phyloP scores from a whole-genome alignment of 495 filamentous ascomycete species.

The Xylaria venustula region DNA sequence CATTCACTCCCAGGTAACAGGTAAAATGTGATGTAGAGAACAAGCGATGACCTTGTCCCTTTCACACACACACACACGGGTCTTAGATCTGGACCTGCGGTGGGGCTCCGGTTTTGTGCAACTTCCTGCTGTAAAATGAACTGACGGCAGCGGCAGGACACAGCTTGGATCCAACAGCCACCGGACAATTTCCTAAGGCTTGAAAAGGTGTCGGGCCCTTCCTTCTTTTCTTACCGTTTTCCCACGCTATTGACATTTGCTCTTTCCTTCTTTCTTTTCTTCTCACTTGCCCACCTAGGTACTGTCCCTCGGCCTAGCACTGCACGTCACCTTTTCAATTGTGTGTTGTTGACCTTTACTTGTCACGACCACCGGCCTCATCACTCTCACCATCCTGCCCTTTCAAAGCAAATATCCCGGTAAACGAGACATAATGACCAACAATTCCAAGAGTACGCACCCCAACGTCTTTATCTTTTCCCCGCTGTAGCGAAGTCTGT shows the following conservation, averaged over 20 bases:
- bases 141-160: neutral
- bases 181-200: neutral
- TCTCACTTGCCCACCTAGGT: too few species aligned
- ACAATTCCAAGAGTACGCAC: neutral
- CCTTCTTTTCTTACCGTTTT: neutral
- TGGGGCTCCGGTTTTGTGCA: conserved; percentile 10
- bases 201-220: neutral
- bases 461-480: neutral
- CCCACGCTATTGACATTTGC: neutral
- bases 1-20: too few species aligned
- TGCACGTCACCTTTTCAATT: too few species aligned
- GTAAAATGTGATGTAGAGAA: too few species aligned
- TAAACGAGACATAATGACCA: neutral
- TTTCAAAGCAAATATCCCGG: neutral
- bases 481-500: neutral
- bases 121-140: conserved; percentile 5
- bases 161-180: neutral
- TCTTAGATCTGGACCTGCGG: conserved; percentile 1
- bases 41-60: too few species aligned
- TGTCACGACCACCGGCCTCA: neutral
- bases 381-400: neutral
- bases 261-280: neutral
- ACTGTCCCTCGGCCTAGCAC: too few species aligned
- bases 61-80: neutral
- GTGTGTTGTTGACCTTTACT: neutral